Evolutionary conservation across 1,139 yeast genomes (phyloP).

Genomic region (Taphrina flavorubra): DNA sequence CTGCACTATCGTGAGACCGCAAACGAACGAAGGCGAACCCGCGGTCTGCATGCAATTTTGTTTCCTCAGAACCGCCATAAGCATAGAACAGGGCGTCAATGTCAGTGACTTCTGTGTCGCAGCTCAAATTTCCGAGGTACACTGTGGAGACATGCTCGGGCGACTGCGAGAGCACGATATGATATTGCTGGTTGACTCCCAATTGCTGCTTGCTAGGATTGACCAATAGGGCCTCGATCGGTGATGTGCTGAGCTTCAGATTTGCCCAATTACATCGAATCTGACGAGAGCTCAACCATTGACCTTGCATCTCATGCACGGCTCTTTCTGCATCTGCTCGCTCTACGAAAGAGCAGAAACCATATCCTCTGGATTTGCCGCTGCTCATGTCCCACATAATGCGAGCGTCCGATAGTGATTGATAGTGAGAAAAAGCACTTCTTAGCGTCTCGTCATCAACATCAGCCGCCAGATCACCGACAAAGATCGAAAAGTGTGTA

Average conservation of each 20-base stretch:
- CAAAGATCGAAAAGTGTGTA: slow-evolving; percentile 72
- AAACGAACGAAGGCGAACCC: slow-evolving; percentile 86
- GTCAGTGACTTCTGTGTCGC: slow-evolving; percentile 73
- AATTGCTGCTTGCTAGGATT: slow-evolving; percentile 8
- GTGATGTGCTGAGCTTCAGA: slow-evolving; percentile 56
- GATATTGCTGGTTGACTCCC: slow-evolving; percentile 8
- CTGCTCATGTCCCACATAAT: slow-evolving; percentile 99
- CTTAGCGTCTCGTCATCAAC: slow-evolving; percentile 76
- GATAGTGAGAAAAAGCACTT: slow-evolving; percentile 64
- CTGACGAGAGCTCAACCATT: slow-evolving; percentile 70
- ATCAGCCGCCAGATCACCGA: slow-evolving; percentile 84
- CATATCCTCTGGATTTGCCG: slow-evolving; percentile 88
- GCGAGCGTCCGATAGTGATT: slow-evolving; percentile 77
- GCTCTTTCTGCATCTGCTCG: slow-evolving; percentile 77
- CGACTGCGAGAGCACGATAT: slow-evolving; percentile 20
- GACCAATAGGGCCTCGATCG: neutral
- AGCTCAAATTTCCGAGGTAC: slow-evolving; percentile 83
- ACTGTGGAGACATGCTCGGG: slow-evolving; percentile 65
- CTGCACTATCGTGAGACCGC: slow-evolving; percentile 86
- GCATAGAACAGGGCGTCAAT: slow-evolving; percentile 76
- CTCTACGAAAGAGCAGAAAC: slow-evolving; percentile 79
- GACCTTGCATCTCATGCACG: slow-evolving; percentile 75
- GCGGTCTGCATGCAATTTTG: slow-evolving; percentile 78
- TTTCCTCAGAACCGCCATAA: slow-evolving; percentile 81
- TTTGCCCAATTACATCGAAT: slow-evolving; percentile 90